phyloP scores from a whole-genome alignment of 2,329 filamentous ascomycete genomes.

The Neonectria sp. region DNA sequence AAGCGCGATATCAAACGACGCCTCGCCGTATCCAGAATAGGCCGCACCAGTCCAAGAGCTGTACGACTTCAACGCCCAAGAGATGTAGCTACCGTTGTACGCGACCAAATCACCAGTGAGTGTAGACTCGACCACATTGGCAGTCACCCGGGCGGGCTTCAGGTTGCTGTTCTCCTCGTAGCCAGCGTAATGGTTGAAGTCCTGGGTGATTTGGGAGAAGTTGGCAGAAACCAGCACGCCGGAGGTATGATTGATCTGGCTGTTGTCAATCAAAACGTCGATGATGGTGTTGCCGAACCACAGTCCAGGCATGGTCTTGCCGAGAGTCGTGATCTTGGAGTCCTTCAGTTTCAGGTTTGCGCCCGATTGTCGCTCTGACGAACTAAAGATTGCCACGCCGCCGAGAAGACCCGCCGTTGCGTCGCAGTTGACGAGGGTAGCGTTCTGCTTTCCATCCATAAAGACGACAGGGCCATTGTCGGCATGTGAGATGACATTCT shows the following conservation, averaged over 20 bases:
- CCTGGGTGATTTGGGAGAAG: slow-evolving; percentile 26
- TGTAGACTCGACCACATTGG: slow-evolving; percentile 17
- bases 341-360: slow-evolving; percentile 21
- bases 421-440: slow-evolving; percentile 26
- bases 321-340: slow-evolving; percentile 26
- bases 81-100: slow-evolving; percentile 29
- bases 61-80: slow-evolving; percentile 17
- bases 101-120: slow-evolving; percentile 22
- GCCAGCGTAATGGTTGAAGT: slow-evolving; percentile 26
- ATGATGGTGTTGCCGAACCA: slow-evolving; percentile 27
- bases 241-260: slow-evolving; percentile 25
- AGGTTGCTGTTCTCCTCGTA: slow-evolving; percentile 26
- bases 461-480: slow-evolving; percentile 25
- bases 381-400: slow-evolving; percentile 28
- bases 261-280: slow-evolving; percentile 20
- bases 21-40: slow-evolving; percentile 24
- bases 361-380: slow-evolving; percentile 6
- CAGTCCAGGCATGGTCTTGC: slow-evolving; percentile 19
- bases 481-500: slow-evolving; percentile 26
- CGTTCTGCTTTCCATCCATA: slow-evolving; percentile 23
- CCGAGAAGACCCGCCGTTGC: slow-evolving; percentile 26
- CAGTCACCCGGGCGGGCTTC: slow-evolving; percentile 20
- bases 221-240: slow-evolving; percentile 24
- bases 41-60: slow-evolving; percentile 21
- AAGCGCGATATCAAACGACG: slow-evolving; percentile 18